phyloP scores from a whole-genome alignment of 768 basidiomycete genomes.

The Lactifluus pinguis region DNA sequence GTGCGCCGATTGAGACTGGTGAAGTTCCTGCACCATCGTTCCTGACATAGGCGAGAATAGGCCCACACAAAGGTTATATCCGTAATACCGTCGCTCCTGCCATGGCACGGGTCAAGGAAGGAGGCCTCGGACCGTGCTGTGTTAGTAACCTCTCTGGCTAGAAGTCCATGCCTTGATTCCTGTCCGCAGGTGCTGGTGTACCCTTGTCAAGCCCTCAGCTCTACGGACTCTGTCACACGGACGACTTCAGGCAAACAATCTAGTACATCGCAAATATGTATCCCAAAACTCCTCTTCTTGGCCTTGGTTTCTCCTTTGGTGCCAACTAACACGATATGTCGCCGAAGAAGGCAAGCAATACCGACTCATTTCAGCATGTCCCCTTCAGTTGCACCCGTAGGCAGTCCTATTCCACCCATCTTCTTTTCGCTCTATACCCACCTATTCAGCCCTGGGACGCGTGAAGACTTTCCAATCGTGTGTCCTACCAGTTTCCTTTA shows the following conservation, averaged over 20 bases:
- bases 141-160: slow-evolving; percentile 42
- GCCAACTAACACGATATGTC: slow-evolving; percentile 84
- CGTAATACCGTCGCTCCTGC: slow-evolving; percentile 70
- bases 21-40: not conserved
- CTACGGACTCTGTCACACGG: slow-evolving; percentile 62
- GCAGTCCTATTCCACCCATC: slow-evolving; percentile 7
- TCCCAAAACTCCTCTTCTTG: slow-evolving; percentile 75
- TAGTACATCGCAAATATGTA: slow-evolving; percentile 63
- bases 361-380: slow-evolving; percentile 56
- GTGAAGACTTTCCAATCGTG: slow-evolving; percentile 29
- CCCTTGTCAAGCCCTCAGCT: slow-evolving; percentile 36
- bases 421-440: slow-evolving; percentile 8
- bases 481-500: not conserved
- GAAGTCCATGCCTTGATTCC: slow-evolving; percentile 38
- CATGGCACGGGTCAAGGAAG: slow-evolving; percentile 58
- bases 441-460: slow-evolving; percentile 39
- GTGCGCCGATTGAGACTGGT: slow-evolving; percentile 22
- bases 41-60: slow-evolving; percentile 29
- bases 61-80: slow-evolving; percentile 86
- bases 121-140: slow-evolving; percentile 81
- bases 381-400: slow-evolving; percentile 65
- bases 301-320: slow-evolving; percentile 88
- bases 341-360: slow-evolving; percentile 70
- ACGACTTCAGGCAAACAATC: slow-evolving; percentile 78
- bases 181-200: not conserved